Evolutionary conservation across 2,329 filamentous ascomycete species (phyloP), one percentile per base, ranked within the genome.

Genomic region (Chaetomiaceae sp.): DNA sequence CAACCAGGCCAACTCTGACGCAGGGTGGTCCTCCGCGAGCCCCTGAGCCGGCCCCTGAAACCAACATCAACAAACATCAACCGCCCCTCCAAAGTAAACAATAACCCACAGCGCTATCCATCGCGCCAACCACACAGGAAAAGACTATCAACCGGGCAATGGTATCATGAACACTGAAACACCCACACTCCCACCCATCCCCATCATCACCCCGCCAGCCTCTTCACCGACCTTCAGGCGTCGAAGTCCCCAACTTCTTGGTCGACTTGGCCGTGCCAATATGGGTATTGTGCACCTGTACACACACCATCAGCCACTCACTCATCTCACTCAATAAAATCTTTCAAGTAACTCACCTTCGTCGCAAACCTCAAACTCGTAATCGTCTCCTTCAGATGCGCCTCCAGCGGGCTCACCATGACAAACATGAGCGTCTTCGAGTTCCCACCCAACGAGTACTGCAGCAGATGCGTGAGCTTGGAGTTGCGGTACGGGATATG

Each of bases 391-490:
- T 87, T 88, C 60, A 96, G 76, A 73, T 97, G 94, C 6, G 85
- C 88, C 73, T 95, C 89, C 55, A 97, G 75, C 31, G 94, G 94
- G 63, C 88, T 94, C 53, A 96, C 88, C 91, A 97, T 97, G 68
- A 97, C 90, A 69, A 99, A 96, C 94, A 99, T 99, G 64, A 99
- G 85, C 0, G 94, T 99, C 74, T 96, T 95, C 63, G 88, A 94
- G 70, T 96, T 96, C 15, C 94, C 94, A 4, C 94, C 92, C 7
- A 99, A 77, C 3, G 90, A 96, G 67, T 94, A 95, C 81, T 97
- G 90, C 34, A 99, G 80, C 43, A 99, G 79, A 66, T 96, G 95
- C 8, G 94, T 99, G 60, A 99, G 79, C 81, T 96, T 97, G 63
- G 89, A 96, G 73, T 97, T 97, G 51, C 94, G 80, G 73, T 97